Base-by-base conservation (phyloP, 2,329 filamentous ascomycete species). In the Fusarium ambrosium region DNA sequence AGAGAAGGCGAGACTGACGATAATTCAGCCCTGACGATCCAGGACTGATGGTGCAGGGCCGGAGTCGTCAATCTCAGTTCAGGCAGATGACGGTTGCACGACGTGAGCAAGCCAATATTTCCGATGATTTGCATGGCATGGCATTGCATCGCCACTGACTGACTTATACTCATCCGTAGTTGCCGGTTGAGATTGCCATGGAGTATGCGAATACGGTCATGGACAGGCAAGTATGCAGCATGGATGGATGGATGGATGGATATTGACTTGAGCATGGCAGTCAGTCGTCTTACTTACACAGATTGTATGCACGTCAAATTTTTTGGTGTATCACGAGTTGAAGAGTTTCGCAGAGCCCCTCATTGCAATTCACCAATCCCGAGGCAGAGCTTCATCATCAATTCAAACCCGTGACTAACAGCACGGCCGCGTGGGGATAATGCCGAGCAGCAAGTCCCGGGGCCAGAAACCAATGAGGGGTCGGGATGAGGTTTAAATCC, bases 21-120 rank as follows among this genome's bases (percentile, higher is more conserved):
- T 36, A 51, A 32, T 48, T 67, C 73, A 73, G 70, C 66, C 72
- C 66, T 73, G 73, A 75, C 22, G 45, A 71, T 71, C 36, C 61
- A 73, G 70, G 73, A 71, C 64, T 73, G 67, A 73, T n/a, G 41
- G 65, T 62, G 39, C 62, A 48, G 53, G 45, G 70, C 27, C 32
- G 27, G 48, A 55, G 48, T 55, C 48, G 48, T 39, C 22, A 36
- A 45, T 37, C 45, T 64, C 48, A 27, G 56, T 27, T 27, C 48
- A 32, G 27, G 53, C 55, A 34, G n/a, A 61, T 63, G 65, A 45
- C 36, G 32, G 29, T 32, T 66, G 48, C 60, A 55, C 51, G 34
- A 29, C 48, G 32, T 27, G 13, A 43, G 10, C 27, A 32, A 22
- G 8, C 27, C 34, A 71, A 60, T 68, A 68, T 61, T 36, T 41